phyloP scores from a whole-genome alignment of 106 monocot species.

The Allium sativum region DNA sequence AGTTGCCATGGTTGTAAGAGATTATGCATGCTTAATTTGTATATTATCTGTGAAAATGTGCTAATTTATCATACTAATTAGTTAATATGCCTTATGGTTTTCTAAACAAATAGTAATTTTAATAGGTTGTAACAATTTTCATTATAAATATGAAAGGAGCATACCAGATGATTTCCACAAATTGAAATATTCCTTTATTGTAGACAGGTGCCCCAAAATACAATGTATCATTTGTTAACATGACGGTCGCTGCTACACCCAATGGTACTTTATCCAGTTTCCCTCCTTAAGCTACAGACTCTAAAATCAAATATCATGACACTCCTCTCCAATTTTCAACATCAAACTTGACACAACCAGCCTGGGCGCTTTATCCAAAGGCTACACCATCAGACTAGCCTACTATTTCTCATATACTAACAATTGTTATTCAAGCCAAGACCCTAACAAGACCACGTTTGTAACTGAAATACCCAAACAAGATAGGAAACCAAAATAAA shows the following conservation, averaged over 20 bases:
- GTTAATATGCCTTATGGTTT: no score
- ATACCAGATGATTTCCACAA: no score
- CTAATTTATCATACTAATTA: background rate
- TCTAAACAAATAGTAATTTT: no score
- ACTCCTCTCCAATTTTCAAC: slow-evolving; percentile 21
- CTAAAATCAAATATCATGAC: slow-evolving; percentile 15
- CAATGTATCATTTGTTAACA: slow-evolving; percentile 28
- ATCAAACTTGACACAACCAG: slow-evolving; percentile 28
- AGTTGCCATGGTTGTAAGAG: slow-evolving; percentile 19
- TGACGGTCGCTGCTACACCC: slow-evolving; percentile 26
- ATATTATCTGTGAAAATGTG: no score
- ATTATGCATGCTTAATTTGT: slow-evolving; percentile 20
- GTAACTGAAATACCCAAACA: no score
- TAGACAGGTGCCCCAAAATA: slow-evolving; percentile 30
- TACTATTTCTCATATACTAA: slow-evolving; percentile 38
- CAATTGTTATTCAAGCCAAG: slow-evolving; percentile 15
- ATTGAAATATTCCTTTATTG: background rate
- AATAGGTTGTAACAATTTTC: no score
- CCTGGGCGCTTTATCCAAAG: slow-evolving; percentile 49
- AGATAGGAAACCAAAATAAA: no score
- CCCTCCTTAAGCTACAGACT: background rate
- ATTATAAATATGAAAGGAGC: no score
- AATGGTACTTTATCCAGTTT: slow-evolving; percentile 15
- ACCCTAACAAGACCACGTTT: no score
- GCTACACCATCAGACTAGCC: slow-evolving; percentile 45